A percentile compares a stretch with the other conserved stretches of the same genome.
phyloP scores from a whole-genome alignment of 2,329 filamentous ascomycete genomes.

The Penicillium crustosum region DNA sequence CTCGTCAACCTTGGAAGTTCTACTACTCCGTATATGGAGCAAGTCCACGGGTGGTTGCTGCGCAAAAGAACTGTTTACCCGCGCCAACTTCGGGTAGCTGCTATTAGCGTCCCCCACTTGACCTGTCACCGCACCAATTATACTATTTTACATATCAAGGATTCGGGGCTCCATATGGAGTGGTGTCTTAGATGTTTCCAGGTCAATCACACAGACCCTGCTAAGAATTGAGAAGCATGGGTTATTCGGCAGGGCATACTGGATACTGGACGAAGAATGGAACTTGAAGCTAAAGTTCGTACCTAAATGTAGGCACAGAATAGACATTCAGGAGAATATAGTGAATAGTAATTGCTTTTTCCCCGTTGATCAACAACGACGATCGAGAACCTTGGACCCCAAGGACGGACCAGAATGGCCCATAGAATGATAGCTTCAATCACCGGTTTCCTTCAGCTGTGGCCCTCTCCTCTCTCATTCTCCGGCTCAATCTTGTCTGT shows the following conservation, averaged over 20 bases:
- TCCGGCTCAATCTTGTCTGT: constrained; percentile 31
- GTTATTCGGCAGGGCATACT: neutral
- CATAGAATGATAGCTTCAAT: neutral
- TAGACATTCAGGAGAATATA: neutral
- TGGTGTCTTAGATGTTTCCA: neutral
- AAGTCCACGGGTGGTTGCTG: neutral
- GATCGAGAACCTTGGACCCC: neutral
- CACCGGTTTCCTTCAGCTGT: neutral
- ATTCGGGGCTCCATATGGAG: neutral
- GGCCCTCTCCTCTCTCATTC: neutral
- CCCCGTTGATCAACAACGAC: neutral
- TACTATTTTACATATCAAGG: neutral
- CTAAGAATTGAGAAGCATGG: neutral
- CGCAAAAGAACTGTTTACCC: neutral
- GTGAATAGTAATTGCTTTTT: neutral
- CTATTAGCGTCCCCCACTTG: neutral
- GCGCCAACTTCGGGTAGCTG: constrained; percentile 2
- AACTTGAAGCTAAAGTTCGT: neutral
- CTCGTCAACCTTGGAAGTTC: neutral
- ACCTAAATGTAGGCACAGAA: neutral
- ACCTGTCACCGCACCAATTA: neutral
- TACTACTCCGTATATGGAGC: neutral
- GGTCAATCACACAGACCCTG: neutral
- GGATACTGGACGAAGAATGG: neutral
- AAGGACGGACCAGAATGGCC: neutral